Conservation (phyloP, 2,329 filamentous ascomycete species). For the Colletotrichum orbiculare region DNA sequence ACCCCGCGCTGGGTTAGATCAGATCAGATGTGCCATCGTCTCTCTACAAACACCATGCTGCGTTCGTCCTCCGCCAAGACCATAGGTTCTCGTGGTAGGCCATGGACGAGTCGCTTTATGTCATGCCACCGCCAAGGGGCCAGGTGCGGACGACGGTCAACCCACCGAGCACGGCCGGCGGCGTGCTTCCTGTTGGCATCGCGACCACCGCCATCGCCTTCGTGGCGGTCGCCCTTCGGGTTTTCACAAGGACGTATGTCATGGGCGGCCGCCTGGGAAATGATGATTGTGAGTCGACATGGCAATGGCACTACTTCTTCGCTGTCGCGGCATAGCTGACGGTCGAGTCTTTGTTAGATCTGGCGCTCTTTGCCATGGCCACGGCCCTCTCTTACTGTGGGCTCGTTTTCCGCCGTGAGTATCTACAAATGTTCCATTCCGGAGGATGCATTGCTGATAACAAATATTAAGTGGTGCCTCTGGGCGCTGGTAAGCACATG, state of each 20-base stretch:
- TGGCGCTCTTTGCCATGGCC: background rate
- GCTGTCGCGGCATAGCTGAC: background rate
- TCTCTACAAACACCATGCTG: background rate
- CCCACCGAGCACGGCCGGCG: conserved; percentile 36
- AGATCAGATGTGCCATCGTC: background rate
- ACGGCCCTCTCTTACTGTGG: background rate
- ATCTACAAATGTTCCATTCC: background rate
- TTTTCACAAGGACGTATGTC: conserved; percentile 44
- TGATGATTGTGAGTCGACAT: conserved; percentile 42
- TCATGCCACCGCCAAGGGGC: conserved; percentile 27
- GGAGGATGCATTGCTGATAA: background rate
- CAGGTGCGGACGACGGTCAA: conserved; percentile 40
- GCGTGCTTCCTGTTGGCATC: conserved; percentile 40
- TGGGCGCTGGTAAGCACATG: conserved; percentile 3
- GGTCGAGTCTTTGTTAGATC: background rate
- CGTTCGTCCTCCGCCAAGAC: background rate
- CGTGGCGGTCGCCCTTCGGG: conserved; percentile 39
- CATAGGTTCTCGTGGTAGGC: background rate
- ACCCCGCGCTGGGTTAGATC: too few relatives aligned
- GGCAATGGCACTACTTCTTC: background rate
- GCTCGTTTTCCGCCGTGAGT: background rate
- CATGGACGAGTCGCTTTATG: conserved; percentile 7
- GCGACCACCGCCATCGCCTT: conserved; percentile 40
- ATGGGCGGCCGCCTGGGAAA: conserved; percentile 42
- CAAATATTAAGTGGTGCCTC: background rate